A percentile compares a stretch with the other conserved stretches of the same genome.
Evolutionary conservation across 2,329 filamentous ascomycete genomes (phyloP).

Genomic region (Leptosphaerulina australis): DNA sequence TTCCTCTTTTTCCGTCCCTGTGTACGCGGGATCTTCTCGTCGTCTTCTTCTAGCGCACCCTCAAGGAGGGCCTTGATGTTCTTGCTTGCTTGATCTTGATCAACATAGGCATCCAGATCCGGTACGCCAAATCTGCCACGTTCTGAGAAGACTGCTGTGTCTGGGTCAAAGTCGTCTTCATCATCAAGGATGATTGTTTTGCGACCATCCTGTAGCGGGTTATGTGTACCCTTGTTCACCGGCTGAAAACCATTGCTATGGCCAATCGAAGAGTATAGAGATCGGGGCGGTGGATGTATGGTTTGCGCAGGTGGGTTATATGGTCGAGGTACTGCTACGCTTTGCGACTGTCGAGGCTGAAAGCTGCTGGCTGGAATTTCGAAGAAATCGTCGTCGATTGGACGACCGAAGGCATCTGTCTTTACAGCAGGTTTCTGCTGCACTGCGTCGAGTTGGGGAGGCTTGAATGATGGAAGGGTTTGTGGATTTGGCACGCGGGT

Average conservation of each 20-base stretch:
- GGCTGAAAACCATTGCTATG: slow-evolving; percentile 50
- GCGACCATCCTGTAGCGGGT: slow-evolving; percentile 38
- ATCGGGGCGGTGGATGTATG: slow-evolving; percentile 58
- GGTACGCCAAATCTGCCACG: slow-evolving; percentile 58
- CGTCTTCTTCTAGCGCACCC: slow-evolving; percentile 77
- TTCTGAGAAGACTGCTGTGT: slow-evolving; percentile 54
- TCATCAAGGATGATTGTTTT: slow-evolving; percentile 52
- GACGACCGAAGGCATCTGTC: slow-evolving; percentile 28
- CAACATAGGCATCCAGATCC: slow-evolving; percentile 67
- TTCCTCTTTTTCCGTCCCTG: slow-evolving; percentile 54
- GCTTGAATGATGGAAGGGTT: slow-evolving; percentile 16
- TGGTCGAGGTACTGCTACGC: slow-evolving; percentile 57
- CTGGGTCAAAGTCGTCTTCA: slow-evolving; percentile 56
- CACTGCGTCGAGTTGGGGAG: neutral
- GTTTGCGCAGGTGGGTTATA: slow-evolving; percentile 52
- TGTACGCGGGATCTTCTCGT: slow-evolving; percentile 59
- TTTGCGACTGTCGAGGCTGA: slow-evolving; percentile 35
- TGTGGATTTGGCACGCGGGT: slow-evolving; percentile 32
- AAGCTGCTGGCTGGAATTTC: slow-evolving; percentile 46
- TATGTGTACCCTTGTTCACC: slow-evolving; percentile 38
- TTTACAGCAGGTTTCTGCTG: slow-evolving; percentile 7
- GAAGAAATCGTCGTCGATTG: slow-evolving; percentile 41
- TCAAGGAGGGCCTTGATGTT: slow-evolving; percentile 84
- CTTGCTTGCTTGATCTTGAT: slow-evolving; percentile 72
- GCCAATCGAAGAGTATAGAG: slow-evolving; percentile 60